These are phyloP conservation scores for Pythium monospermum DNA, from an alignment of 352 stramenopile genomes.

Conservation along the genomic window DNA sequence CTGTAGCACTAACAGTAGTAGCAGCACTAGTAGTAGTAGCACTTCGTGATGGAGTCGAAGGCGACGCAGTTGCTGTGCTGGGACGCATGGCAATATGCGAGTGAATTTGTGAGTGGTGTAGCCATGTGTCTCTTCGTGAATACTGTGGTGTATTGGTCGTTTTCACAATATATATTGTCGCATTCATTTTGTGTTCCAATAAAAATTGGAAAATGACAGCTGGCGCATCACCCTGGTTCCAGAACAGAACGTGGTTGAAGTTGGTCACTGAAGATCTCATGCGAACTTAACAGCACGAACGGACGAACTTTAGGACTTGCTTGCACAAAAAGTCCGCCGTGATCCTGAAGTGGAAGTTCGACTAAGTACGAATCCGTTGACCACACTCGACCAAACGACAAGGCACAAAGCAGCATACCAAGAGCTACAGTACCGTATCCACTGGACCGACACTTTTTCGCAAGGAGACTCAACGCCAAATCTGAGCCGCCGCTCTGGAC, in stretches of 20 bases:
- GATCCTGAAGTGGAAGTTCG: conserved; percentile 1
- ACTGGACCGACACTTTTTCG: too few relatives aligned
- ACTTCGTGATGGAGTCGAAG: not conserved
- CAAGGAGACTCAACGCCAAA: too few relatives aligned
- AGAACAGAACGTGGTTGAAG: conserved; percentile 11
- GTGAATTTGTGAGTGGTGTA: conserved; percentile 4
- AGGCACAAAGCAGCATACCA: not conserved
- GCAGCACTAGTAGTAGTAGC: not conserved
- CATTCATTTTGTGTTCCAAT: too few relatives aligned
- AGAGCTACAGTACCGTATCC: too few relatives aligned
- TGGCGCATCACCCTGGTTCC: conserved; percentile 10
- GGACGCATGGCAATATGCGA: conserved; percentile 4
- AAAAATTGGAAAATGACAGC: conserved; percentile 10
- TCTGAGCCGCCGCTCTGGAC: too few relatives aligned
- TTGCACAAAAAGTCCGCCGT: not conserved
- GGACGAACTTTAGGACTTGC: too few relatives aligned
- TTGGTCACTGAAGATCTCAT: conserved; percentile 2
- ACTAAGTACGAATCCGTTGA: not conserved
- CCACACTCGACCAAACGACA: not conserved
- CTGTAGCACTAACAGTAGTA: too few relatives aligned
- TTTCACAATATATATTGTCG: too few relatives aligned
- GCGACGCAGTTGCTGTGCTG: too few relatives aligned
- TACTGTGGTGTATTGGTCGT: too few relatives aligned
- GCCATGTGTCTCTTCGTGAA: not conserved
- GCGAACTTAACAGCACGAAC: conserved; percentile 19